These are phyloP conservation scores for Syncephalastrum sp. DNA, from an alignment of 371 early-diverging fungal genomes.

Conservation along the genomic window DNA sequence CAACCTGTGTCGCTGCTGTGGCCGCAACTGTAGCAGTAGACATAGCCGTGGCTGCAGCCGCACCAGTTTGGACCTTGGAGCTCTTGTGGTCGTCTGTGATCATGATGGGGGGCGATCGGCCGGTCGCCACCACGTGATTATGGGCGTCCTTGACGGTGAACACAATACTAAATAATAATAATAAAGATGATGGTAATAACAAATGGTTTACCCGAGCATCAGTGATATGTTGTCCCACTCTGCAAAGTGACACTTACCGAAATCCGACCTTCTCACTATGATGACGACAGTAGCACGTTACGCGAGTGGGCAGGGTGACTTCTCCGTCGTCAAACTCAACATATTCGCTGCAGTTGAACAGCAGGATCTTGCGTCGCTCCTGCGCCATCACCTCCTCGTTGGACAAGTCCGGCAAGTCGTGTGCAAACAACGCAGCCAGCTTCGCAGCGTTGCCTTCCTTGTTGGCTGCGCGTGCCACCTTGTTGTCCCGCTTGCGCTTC, in stretches of 20 bases:
- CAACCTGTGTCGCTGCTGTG: slow-evolving; percentile 1
- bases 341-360: slow-evolving; percentile 72
- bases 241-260: slow-evolving; percentile 32
- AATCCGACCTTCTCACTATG: slow-evolving; percentile 90
- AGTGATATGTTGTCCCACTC: background rate
- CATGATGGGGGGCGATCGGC: slow-evolving; percentile 80
- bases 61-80: slow-evolving; percentile 51
- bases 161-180: slow-evolving; percentile 45
- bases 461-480: slow-evolving; percentile 47
- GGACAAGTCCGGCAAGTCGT: slow-evolving; percentile 40
- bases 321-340: slow-evolving; percentile 78
- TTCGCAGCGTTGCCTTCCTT: slow-evolving; percentile 52
- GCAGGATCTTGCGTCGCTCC: slow-evolving; percentile 55
- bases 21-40: slow-evolving; percentile 10
- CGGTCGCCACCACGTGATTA: slow-evolving; percentile 65
- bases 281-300: slow-evolving; percentile 86
- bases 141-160: slow-evolving; percentile 63
- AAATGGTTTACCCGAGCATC: slow-evolving; percentile 2
- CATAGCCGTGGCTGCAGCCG: slow-evolving; percentile 16
- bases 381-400: slow-evolving; percentile 46
- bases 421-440: slow-evolving; percentile 42
- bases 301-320: slow-evolving; percentile 72
- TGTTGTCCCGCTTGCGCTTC: slow-evolving; percentile 56
- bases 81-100: slow-evolving; percentile 91
- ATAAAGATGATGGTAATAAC: background rate